Percentiles rank a stretch among this genome's conserved stretches.
Conservation (phyloP, 495 filamentous ascomycete species). For the Ramalina peruviana region DNA sequence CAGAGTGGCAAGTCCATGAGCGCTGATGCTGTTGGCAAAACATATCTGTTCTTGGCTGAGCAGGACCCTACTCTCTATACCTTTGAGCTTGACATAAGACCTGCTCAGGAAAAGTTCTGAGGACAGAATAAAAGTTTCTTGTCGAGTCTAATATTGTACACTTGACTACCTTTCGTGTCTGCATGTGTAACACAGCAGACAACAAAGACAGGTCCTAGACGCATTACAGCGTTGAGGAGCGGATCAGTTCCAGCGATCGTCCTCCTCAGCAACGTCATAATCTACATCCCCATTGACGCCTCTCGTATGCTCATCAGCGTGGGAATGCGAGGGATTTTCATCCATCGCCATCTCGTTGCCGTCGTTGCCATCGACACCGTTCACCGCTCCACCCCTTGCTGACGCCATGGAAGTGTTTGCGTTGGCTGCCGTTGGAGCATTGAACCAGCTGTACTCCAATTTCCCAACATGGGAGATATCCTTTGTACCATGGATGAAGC, state of each 20-base stretch:
- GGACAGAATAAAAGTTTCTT: background rate
- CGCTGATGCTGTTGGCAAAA: slow-evolving; percentile 32
- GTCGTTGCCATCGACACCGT: slow-evolving; percentile 7
- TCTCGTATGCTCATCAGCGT: slow-evolving; percentile 8
- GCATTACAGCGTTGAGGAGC: too few relatives aligned
- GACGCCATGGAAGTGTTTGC: background rate
- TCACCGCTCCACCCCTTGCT: background rate
- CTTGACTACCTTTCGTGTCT: too few relatives aligned
- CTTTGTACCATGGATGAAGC: slow-evolving; percentile 55
- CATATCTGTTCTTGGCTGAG: slow-evolving; percentile 31
- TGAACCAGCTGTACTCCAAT: slow-evolving; percentile 62
- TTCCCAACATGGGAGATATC: slow-evolving; percentile 64
- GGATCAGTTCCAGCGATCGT: slow-evolving; percentile 28
- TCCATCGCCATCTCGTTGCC: slow-evolving; percentile 30
- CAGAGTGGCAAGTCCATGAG: slow-evolving; percentile 27
- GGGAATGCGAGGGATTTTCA: background rate
- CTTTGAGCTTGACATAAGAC: slow-evolving; percentile 32
- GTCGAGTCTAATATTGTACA: too few relatives aligned
- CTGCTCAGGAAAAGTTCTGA: slow-evolving; percentile 32
- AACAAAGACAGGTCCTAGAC: too few relatives aligned
- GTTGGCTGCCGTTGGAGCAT: slow-evolving; percentile 5
- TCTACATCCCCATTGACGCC: slow-evolving; percentile 28
- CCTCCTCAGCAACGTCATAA: slow-evolving; percentile 39
- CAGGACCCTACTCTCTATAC: slow-evolving; percentile 29
- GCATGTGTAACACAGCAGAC: too few relatives aligned